A percentile compares a stretch with the other conserved stretches of the same genome.
These are phyloP conservation scores for Mycena polygramma DNA, from an alignment of 768 basidiomycete species.

Conservation along the genomic window DNA sequence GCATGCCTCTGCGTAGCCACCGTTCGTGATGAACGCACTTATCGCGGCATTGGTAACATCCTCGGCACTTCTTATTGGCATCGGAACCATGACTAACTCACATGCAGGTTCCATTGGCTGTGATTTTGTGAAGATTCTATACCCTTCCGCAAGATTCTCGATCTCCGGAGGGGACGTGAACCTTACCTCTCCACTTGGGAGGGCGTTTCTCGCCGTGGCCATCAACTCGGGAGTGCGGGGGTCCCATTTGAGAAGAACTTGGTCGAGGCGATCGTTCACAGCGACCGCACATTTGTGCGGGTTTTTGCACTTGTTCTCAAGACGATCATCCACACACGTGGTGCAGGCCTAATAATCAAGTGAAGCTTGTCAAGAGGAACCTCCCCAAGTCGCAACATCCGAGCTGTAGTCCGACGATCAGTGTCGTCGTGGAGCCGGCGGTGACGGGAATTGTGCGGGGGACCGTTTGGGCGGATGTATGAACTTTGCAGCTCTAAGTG, in stretches of 20 bases:
- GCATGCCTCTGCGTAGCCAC: background rate
- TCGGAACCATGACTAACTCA: background rate
- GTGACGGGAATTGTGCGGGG: no score
- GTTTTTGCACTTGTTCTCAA: background rate
- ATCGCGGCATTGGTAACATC: background rate
- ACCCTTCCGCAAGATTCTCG: background rate
- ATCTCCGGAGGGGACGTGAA: background rate
- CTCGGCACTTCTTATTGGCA: background rate
- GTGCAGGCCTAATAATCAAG: no score
- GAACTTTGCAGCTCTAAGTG: no score
- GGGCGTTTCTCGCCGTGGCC: no score
- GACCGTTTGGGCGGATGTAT: no score
- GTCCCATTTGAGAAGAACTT: slow-evolving; percentile 20
- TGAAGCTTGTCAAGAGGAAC: no score
- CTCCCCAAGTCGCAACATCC: no score
- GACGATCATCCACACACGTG: background rate
- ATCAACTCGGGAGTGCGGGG: background rate
- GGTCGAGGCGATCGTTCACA: background rate
- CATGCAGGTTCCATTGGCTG: background rate
- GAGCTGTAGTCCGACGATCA: no score
- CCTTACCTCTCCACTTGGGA: background rate
- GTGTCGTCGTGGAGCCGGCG: no score
- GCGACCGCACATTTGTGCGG: slow-evolving; percentile 17
- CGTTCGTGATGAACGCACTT: background rate
- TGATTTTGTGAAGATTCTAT: slow-evolving; percentile 11